A percentile compares a stretch with the other conserved stretches of the same genome.
Conservation (phyloP, 2,329 filamentous ascomycete genomes). For the Aspergillus sp. region DNA sequence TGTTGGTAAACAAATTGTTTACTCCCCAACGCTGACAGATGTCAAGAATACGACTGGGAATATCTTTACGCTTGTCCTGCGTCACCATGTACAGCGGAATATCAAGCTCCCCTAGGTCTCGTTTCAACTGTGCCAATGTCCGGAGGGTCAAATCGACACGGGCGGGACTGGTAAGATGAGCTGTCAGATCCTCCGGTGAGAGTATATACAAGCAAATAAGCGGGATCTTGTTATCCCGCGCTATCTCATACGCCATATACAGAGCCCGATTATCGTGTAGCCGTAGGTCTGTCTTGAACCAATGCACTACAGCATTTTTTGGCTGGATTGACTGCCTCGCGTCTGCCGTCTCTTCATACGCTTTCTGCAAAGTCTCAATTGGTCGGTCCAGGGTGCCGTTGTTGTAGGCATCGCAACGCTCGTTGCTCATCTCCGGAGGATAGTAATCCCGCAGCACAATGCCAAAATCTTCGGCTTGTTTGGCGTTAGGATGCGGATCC, state of each 20-base stretch:
- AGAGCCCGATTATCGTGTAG: slow-evolving; percentile 67
- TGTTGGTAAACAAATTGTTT: slow-evolving; percentile 70
- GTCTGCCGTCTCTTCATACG: slow-evolving; percentile 54
- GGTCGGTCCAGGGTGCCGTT: slow-evolving; percentile 63
- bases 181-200: slow-evolving; percentile 77
- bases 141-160: slow-evolving; percentile 77
- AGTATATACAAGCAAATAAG: slow-evolving; percentile 72
- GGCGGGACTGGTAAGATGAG: slow-evolving; percentile 65
- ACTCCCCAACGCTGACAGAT: slow-evolving; percentile 66
- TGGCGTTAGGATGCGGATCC: slow-evolving; percentile 27
- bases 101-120: slow-evolving; percentile 61
- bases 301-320: slow-evolving; percentile 67
- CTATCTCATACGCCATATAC: slow-evolving; percentile 58
- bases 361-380: slow-evolving; percentile 59
- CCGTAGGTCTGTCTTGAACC: slow-evolving; percentile 82
- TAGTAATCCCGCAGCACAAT: slow-evolving; percentile 71
- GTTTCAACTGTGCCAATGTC: slow-evolving; percentile 58
- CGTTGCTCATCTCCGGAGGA: slow-evolving; percentile 77
- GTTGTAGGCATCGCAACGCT: slow-evolving; percentile 67
- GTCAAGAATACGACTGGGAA: slow-evolving; percentile 57
- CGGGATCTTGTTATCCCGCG: slow-evolving; percentile 61
- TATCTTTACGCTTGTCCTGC: slow-evolving; percentile 56
- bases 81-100: slow-evolving; percentile 75
- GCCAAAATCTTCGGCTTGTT: slow-evolving; percentile 46
- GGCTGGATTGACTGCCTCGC: slow-evolving; percentile 47